Base-by-base conservation (phyloP, 352 stramenopile genomes). In the Globisporangium paddicum region DNA sequence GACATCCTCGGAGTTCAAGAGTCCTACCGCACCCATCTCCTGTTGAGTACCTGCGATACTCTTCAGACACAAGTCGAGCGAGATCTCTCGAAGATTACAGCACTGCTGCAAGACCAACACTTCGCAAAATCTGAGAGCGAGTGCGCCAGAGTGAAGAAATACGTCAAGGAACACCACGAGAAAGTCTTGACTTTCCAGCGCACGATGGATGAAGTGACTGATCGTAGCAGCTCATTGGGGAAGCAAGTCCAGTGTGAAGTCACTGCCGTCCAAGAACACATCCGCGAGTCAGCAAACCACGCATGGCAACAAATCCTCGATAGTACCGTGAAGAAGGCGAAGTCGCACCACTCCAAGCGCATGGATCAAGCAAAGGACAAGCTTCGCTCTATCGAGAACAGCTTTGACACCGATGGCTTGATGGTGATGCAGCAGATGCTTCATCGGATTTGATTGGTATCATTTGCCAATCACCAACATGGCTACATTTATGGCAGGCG, bases 361-460 rank as follows among this genome's bases (percentile, higher is more conserved):
- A 16, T 69, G 1, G 26, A 19, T 25, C 37, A 72, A 51, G 54
- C 67, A 9, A 69, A 60, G 23, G 50, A 50, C 14, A 72, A 75
- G 44, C 30, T 78, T 11, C 16, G 8, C 6, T 55, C 61, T 2
- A 78, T 73, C 16, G 67, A 75, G 41, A 69, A 62, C 19, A 62
- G 44, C 50, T 77, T 71, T 57, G 66, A 68, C 53, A 71, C 67
- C n/a, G 67, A 75, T 28, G 69, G 72, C 32, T 38, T 77, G 16
- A 41, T 57, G 37, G 50, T 54, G 6, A 66, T 77, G 69, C 67
- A 77, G 69, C 60, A 75, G 41, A 68, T 77, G 67, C 54, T 75
- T 5, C 58, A 71, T 41, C 58, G 66, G 28, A 51, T 65, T 18
- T 66, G 58, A 53, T 23, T 35, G 9, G 14, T 23, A 47, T 59